These are phyloP conservation scores for Trypanosoma congolense DNA, from an alignment of 208 protist genomes.

Conservation along the genomic window DNA sequence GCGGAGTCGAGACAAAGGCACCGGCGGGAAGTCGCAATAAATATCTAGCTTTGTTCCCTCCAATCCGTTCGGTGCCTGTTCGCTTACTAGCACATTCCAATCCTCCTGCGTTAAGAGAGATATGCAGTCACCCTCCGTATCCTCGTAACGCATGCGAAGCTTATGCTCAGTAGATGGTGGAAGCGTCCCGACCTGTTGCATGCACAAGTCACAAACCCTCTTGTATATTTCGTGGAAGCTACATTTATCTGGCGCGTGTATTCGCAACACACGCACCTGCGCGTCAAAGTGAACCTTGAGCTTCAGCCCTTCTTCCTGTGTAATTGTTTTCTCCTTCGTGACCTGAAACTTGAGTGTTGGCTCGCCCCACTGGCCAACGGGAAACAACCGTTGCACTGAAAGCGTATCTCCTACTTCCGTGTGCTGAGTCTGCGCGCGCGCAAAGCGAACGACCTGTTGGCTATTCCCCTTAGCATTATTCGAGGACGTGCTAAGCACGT, in stretches of 20 bases:
- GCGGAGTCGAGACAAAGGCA: conserved; percentile 20
- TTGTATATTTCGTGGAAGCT: conserved; percentile 52
- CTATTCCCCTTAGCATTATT: neutral
- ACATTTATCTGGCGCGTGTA: conserved; percentile 31
- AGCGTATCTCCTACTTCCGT: conserved; percentile 19
- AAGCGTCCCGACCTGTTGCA: conserved; percentile 22
- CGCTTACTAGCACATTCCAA: conserved; percentile 58
- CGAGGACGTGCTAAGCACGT: neutral
- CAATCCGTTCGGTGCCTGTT: conserved; percentile 27
- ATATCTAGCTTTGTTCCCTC: conserved; percentile 42
- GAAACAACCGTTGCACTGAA: neutral
- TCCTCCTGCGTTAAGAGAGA: conserved; percentile 66
- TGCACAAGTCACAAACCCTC: conserved; percentile 50
- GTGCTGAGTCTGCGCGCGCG: neutral
- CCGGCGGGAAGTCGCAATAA: conserved; percentile 59
- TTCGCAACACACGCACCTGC: conserved; percentile 50
- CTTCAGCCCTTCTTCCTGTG: conserved; percentile 19
- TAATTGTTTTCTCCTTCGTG: too few species aligned
- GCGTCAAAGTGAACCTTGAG: conserved; percentile 80
- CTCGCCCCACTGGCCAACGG: conserved; percentile 24
- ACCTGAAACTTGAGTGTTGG: conserved; percentile 27
- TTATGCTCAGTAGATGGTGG: conserved; percentile 19
- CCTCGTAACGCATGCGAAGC: conserved; percentile 76
- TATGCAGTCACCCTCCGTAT: conserved; percentile 79
- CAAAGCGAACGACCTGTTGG: neutral